Evolutionary conservation across 169 alveolate species (phyloP), one percentile per base, ranked within the genome.

Genomic region (Besnoitia besnoiti): DNA sequence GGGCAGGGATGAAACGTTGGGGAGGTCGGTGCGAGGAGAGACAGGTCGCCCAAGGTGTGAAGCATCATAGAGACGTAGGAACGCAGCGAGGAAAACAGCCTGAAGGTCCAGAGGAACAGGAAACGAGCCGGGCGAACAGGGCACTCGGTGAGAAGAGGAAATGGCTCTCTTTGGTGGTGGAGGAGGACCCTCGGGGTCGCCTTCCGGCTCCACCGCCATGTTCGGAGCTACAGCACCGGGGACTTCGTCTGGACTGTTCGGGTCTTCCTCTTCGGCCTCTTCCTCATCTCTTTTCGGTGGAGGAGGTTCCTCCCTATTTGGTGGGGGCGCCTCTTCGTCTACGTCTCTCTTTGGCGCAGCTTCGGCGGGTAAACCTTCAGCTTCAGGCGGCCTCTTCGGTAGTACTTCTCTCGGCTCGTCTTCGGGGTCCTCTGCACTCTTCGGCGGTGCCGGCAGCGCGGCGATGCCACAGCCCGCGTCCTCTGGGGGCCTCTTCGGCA

Each of bases 211-310:
- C 39, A 73, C 12, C 46, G 8, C 82, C 30, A 39, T 73, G 44
- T 73, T 73, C n/a, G 82, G 82, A 73, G 82, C 82, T 27, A 19
- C 87, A 3, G 59, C 80, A 19, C 12, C 87, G 14, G 55, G 40
- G 33, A 77, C 87, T 4, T 1, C 24, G 30, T 39, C 61, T 30
- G 50, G 61, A 2, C 87, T 77, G 37, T 77, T 39, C 3, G 59
- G 59, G 8, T 27, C 87, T 24, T 27, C 61, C 10, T n/a, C 85
- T 37, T 10, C 85, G 8, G 8, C 85, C 12, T 37, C 87, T 77
- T 77, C 82, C 19, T 24, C 80, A 12, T 77, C 87, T 27, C 59
- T 77, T 55, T 44, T 77, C 47, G 61, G 55, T 30, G 87, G 35
- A 14, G 44, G 44, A 40, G 87, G 44, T 39, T 42, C 87, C 61